A percentile compares a stretch with the other conserved stretches of the same genome.
These are phyloP conservation scores for Fusarium sp. DNA, from an alignment of 2,329 filamentous ascomycete genomes.

Conservation along the genomic window DNA sequence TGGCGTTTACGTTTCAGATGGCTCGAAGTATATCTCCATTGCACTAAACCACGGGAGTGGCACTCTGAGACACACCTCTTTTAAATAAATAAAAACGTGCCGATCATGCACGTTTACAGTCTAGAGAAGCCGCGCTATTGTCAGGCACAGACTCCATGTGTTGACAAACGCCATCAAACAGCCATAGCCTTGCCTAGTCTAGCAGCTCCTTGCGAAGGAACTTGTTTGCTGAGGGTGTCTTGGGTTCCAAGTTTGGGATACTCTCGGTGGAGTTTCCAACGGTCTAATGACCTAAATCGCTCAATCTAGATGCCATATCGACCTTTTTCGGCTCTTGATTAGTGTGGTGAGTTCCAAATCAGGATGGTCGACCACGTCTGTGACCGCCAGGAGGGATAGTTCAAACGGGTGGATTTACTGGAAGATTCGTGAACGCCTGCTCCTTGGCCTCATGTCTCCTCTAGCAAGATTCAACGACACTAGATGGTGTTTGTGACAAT, in stretches of 20 bases:
- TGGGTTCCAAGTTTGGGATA: neutral
- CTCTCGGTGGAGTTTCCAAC: neutral
- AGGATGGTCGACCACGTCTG: neutral
- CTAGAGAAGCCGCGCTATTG: neutral
- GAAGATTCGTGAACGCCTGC: neutral
- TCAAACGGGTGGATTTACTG: neutral
- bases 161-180: slow-evolving; percentile 14
- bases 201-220: neutral
- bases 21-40: slow-evolving; percentile 11
- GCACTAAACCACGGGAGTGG: slow-evolving; percentile 20
- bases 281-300: neutral
- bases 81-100: neutral
- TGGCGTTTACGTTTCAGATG: slow-evolving; percentile 24
- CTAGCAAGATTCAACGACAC: neutral
- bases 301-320: neutral
- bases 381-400: neutral
- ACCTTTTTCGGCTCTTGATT: neutral
- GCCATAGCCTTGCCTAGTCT: neutral
- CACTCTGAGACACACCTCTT: slow-evolving; percentile 4
- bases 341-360: neutral
- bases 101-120: neutral
- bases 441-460: neutral
- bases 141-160: slow-evolving; percentile 15
- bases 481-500: neutral
- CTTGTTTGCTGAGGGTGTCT: slow-evolving; percentile 3